Evolutionary conservation across 805 yeast species (phyloP), one percentile per base, ranked within the genome.

Genomic region (Candida boleticola): DNA sequence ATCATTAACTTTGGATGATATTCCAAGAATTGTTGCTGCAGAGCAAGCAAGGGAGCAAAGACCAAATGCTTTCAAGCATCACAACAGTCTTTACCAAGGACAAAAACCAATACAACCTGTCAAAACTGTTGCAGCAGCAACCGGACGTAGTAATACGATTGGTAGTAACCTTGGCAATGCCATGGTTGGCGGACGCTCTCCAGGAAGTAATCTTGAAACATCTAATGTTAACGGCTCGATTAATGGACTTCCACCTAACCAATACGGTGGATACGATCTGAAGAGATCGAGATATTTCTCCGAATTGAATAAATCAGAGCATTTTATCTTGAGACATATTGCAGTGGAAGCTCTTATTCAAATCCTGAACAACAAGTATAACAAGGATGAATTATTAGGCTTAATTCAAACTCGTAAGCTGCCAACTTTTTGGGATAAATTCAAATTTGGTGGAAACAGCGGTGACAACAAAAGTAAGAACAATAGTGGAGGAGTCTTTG

Each of bases 21-120:
- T 93, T 53, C 96, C 98, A 5, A 76, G 98, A 50, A 92, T 93
- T 57, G 97, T 93, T 5, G 96, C 97, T 2, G 92, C 96, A 7
- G 97, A 93, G 54, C 97, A 92, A 61, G 96, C 98, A 0, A 73
- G 97, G 48, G 96, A 88, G 47, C 84, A 86, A 55, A 76, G 96
- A 44, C 97, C 97, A 2, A 89, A 89, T 61, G 96, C 97, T 0
- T 90, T 85, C 64, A 82, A 85, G 44, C 95, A 85, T 62, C 90
- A 85, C 55, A 80, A 80, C 57, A 48, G 71, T 45, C 47, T 71
- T 57, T 55, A 71, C 53, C 60, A 65, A 60, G 52, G 63, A 36
- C 66, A 57, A 42, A 55, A 53, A 35, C 60, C 59, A 25, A 49
- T 53, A 44, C 60, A 54, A 38, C 58, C 57, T 20, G 52, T 61